Evolutionary conservation across 2,329 filamentous ascomycete genomes (phyloP), one percentile per base, ranked within the genome.

Genomic region (Colletotrichum abscissum): DNA sequence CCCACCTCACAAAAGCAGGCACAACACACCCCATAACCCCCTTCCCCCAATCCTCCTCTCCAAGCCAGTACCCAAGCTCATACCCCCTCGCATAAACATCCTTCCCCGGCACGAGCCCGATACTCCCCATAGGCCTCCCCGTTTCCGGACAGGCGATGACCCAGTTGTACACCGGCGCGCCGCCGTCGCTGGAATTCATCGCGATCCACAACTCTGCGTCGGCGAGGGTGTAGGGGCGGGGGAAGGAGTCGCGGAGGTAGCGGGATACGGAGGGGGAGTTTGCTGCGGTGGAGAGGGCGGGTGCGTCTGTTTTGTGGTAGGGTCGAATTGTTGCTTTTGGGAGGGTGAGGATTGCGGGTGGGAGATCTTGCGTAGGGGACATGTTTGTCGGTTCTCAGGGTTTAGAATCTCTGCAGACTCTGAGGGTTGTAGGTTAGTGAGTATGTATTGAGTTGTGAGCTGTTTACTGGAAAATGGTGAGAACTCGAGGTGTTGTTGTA

Each of bases 31-130:
- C 83, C 72, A 81, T 83, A 67, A 86, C 81, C 0, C 87, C 87
- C 42, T 80, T 80, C 0, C 87, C 86, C 88, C 87, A 87, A 60
- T 81, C 78, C 8, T 78, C 75, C 49, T 79, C 79, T 0, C 81
- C 83, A 24, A 87, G 42, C 82, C 84, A 88, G 78, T 89, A 90
- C 2, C 87, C 88, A 0, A 89, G 7, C 79, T 89, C 86, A 76
- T 82, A 82, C 3, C 82, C 85, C 60, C 81, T 79, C 72, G 80
- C 82, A 67, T 86, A 81, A 74, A 85, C 79, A 64, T 86, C 84
- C n/a, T 75, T 73, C 5, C 78, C 70, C 4, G 80, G 74, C 42
- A 79, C 79, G 52, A 88, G 76, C 38, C 86, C 84, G n/a, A 88
- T 79, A 69, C 78, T 78, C 58, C 88, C 88, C 16, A 84, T 78